Conservation (phyloP, 371 early-diverging fungal species). For the Mucor sp. region DNA sequence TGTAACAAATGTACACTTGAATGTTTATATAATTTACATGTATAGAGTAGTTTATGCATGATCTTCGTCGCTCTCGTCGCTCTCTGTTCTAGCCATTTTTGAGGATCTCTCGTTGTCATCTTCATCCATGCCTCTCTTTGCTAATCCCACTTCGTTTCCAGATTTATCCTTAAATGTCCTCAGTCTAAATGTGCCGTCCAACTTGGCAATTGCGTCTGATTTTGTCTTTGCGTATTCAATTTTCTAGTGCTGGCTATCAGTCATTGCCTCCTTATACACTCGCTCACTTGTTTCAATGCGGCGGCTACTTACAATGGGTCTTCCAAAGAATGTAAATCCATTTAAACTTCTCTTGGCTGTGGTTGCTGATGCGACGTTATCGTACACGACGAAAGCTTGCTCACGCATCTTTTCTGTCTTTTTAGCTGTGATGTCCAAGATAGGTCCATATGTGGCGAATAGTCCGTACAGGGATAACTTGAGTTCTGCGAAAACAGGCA, state of each 20-base stretch:
- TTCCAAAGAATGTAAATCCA: slow-evolving; percentile 75
- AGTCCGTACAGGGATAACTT: slow-evolving; percentile 69
- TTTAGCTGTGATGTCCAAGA: slow-evolving; percentile 84
- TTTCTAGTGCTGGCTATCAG: slow-evolving; percentile 45
- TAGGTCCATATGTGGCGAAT: slow-evolving; percentile 82
- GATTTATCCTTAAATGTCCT: slow-evolving; percentile 27
- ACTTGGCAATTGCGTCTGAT: slow-evolving; percentile 73
- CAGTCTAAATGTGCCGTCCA: slow-evolving; percentile 65
- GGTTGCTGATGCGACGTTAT: slow-evolving; percentile 75
- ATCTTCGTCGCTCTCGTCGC: slow-evolving; percentile 33
- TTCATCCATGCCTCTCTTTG: slow-evolving; percentile 30
- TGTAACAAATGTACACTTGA: neutral
- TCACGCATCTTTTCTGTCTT: slow-evolving; percentile 85
- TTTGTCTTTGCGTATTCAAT: slow-evolving; percentile 78
- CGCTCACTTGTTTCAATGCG: neutral
- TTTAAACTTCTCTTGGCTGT: slow-evolving; percentile 75
- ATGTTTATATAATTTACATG: neutral
- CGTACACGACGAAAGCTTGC: slow-evolving; percentile 94
- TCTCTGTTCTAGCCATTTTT: slow-evolving; percentile 28
- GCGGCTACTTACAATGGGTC: slow-evolving; percentile 67
- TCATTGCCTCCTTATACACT: neutral
- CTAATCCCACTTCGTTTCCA: slow-evolving; percentile 8
- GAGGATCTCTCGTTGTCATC: slow-evolving; percentile 18
- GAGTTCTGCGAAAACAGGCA: slow-evolving; percentile 54
- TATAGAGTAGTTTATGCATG: slow-evolving; percentile 22